Conservation (phyloP, 2,329 filamentous ascomycete species). For the Knufia fluminis region DNA sequence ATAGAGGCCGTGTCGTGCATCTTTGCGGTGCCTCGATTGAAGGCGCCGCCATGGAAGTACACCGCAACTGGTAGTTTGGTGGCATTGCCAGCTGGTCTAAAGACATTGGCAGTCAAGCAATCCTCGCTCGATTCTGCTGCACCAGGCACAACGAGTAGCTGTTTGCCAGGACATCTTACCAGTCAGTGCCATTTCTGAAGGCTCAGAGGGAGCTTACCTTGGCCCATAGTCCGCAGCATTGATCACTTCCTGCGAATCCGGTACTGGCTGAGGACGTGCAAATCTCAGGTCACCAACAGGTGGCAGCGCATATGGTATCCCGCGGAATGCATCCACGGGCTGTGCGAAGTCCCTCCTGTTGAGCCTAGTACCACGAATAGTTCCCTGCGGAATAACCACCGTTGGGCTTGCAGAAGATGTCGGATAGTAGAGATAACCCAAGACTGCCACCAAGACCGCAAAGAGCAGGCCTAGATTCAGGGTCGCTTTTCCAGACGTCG, state of each 20-base stretch:
- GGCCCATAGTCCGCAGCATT: neutral
- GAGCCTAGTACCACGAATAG: too few species aligned
- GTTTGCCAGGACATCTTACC: neutral
- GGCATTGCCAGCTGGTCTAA: conserved; percentile 28
- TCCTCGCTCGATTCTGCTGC: conserved; percentile 28
- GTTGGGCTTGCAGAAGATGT: too few species aligned
- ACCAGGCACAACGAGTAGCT: neutral
- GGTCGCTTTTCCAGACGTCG: too few species aligned
- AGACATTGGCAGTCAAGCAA: conserved; percentile 22
- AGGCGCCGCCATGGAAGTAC: conserved; percentile 37
- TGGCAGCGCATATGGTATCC: conserved; percentile 41
- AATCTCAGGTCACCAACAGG: conserved; percentile 41
- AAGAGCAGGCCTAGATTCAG: too few species aligned
- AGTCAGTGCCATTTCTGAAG: too few species aligned
- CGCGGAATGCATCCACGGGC: too few species aligned
- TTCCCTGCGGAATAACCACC: too few species aligned
- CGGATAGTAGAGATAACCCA: too few species aligned
- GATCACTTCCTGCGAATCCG: conserved; percentile 18
- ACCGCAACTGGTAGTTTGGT: conserved; percentile 31
- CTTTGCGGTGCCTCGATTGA: conserved; percentile 13
- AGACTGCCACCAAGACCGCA: too few species aligned
- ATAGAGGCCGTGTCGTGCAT: conserved; percentile 54
- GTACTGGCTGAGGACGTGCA: conserved; percentile 25
- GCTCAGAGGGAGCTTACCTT: too few species aligned
- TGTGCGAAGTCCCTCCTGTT: too few species aligned